Evolutionary conservation across 306 rosid species (phyloP), one percentile per base, ranked within the genome.

Genomic region (Purshia tridentata): DNA sequence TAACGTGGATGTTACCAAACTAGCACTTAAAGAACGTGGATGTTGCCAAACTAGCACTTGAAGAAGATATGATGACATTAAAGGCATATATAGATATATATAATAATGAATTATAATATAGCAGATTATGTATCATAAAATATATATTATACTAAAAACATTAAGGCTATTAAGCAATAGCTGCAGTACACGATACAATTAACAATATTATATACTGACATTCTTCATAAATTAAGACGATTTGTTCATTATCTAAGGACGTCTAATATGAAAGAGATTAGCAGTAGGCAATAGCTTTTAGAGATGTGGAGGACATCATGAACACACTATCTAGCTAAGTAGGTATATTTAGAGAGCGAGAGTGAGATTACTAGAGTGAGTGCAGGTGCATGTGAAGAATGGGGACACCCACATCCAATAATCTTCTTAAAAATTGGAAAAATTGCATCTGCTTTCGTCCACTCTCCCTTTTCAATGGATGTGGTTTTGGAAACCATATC

Each of bases 301-400:
- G 35, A 18, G 58, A 77, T 59, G 84, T 88, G 93, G 93, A 83
- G 54, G 86, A 84, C 93, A 89, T 91, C 93, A 68, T 65, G 78
- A 81, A 65, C 85, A 84, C 91, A 84, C 93, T 54, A 76, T 60
- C 49, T 37, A 40, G 35, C 14, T n/a, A 35, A 15, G 61, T 60
- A 5, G 39, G 40, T 48, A 50, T 60, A 37, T 0, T 7, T 40
- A 60, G 46, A 11, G 18, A 60, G 12, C 37, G 7, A 37, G 37
- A 13, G 9, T 2, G 20, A 69, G 40, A 18, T 0, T 51, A 19
- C 6, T 6, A 3, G 15, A 68, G 8, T 39, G 37, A 12, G 9
- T 39, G 64, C 20, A 39, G 61, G 39, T 56, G 61, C 37, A 20
- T 56, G 10, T 55, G 14, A 37, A 55, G 35, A 22, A 20, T 20